phyloP scores from a whole-genome alignment of 2,329 filamentous ascomycete species.

The Botryosphaeria dothidea region DNA sequence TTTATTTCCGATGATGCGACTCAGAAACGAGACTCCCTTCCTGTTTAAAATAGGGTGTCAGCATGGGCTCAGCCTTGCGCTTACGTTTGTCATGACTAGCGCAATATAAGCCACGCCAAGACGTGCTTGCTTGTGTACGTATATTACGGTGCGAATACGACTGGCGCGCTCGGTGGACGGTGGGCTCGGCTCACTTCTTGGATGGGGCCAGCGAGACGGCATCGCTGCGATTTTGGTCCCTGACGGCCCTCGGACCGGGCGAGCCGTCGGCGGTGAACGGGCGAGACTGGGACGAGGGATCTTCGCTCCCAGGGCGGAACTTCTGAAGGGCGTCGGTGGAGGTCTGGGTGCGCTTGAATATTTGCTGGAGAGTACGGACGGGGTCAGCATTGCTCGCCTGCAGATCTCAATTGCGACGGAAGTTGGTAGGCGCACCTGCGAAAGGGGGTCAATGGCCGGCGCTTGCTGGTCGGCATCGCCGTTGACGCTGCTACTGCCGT shows the following conservation, averaged over 20 bases:
- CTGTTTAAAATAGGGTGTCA: conserved; percentile 45
- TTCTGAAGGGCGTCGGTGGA: conserved; percentile 59
- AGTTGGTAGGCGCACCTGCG: conserved; percentile 57
- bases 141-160: not conserved
- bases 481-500: not conserved
- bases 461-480: conserved; percentile 36
- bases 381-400: not conserved
- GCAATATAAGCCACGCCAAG: conserved; percentile 14
- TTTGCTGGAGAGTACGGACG: conserved; percentile 45
- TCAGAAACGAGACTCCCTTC: conserved; percentile 88
- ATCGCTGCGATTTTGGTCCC: conserved; percentile 8
- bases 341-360: conserved; percentile 67
- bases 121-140: not conserved
- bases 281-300: conserved; percentile 31
- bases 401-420: conserved; percentile 8
- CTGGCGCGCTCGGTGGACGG: not conserved
- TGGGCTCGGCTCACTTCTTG: conserved; percentile 33
- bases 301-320: conserved; percentile 52
- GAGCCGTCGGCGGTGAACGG: conserved; percentile 52
- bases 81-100: conserved; percentile 19
- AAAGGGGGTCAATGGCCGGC: conserved; percentile 63
- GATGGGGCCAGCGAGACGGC: conserved; percentile 4
- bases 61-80: conserved; percentile 14
- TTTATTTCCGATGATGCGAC: conserved; percentile 76
- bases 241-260: conserved; percentile 33